These are phyloP conservation scores for Gymnopus androsaceus DNA, from an alignment of 1,284 basidiomycete species.

Conservation along the genomic window DNA sequence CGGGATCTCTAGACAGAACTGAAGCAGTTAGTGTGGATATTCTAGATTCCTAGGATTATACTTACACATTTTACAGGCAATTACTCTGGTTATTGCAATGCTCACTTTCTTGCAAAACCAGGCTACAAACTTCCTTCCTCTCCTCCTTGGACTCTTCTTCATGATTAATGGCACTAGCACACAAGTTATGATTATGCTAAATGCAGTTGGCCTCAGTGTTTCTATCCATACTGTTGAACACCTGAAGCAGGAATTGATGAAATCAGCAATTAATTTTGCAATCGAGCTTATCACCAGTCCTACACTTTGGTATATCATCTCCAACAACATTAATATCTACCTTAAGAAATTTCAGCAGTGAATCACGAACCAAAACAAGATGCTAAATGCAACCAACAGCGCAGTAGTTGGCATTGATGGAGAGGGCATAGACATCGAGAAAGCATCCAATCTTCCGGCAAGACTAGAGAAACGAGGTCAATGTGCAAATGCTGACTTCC, in stretches of 20 bases:
- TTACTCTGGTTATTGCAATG: slow-evolving; percentile 25
- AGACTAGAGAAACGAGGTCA: slow-evolving; percentile 20
- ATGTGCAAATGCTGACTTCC: slow-evolving; percentile 14
- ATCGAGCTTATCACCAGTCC: slow-evolving; percentile 21
- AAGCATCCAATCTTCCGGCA: slow-evolving; percentile 16
- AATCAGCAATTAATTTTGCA: slow-evolving; percentile 24
- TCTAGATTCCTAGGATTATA: not conserved
- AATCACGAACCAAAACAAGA: slow-evolving; percentile 22
- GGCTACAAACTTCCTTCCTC: slow-evolving; percentile 29
- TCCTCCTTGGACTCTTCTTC: slow-evolving; percentile 31
- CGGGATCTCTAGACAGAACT: too few relatives aligned
- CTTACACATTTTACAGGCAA: slow-evolving; percentile 14
- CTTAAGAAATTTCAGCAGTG: slow-evolving; percentile 28
- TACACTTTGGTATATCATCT: slow-evolving; percentile 25
- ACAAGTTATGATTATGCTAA: slow-evolving; percentile 29
- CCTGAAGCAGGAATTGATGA: slow-evolving; percentile 25
- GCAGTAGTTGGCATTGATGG: slow-evolving; percentile 19
- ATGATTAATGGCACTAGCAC: slow-evolving; percentile 27
- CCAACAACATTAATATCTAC: slow-evolving; percentile 35
- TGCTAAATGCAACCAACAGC: slow-evolving; percentile 25
- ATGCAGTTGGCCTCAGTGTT: slow-evolving; percentile 26
- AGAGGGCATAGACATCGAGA: not conserved
- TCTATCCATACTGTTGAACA: slow-evolving; percentile 26
- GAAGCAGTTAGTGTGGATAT: not conserved
- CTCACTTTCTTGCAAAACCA: slow-evolving; percentile 28